Base-by-base conservation (phyloP, 305 asterid species). In the Fraxinus albicans region DNA sequence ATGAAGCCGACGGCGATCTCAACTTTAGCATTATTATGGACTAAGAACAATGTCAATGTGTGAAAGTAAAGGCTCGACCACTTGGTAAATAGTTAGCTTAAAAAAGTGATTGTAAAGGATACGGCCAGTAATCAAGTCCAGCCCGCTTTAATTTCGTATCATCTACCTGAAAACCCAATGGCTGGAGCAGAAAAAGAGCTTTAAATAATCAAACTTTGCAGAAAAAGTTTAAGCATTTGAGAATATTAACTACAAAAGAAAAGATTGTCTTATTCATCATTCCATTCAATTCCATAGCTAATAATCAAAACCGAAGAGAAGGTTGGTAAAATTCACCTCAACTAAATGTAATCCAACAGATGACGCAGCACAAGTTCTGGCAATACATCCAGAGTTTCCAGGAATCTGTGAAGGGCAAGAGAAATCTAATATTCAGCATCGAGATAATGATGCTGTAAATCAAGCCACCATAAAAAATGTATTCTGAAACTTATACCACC, bases 91-190 rank as follows among this genome's bases (percentile, higher is more conserved):
- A 35, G 7, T 50, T 17, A 15, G 8, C 47, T 65, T 19, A 17
- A 75, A 63, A 67, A 55, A 44, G 55, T 79, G 9, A 42, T 60
- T 42, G 74, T 17, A 80, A 86, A 84, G 98, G 99, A 96, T 96
- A 96, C 97, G 98, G 99, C 99, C 99, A 91, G 88, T 96, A 94
- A 88, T 93, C 99, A 79, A 94, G 96, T 86, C 99, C 99, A 81
- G 99, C 99, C 19, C 98, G 94, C 89, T 92, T 96, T 76, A 92
- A 76, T 89, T 94, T 96, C 70, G 97, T 83, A 83, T 91, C 94
- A 86, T 94, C 97, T 73, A 94, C 90, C 90, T 91, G 92, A 87
- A 94, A 94, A 29, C 99, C 98, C 86, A 94, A 80, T 21, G 98
- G 99, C 98, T 96, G 92, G 84, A 87, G 67, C 81, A 80, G 77